Evolutionary conservation across 192 early-diverging fungal species (phyloP).

Genomic region (Coemansia sp.): DNA sequence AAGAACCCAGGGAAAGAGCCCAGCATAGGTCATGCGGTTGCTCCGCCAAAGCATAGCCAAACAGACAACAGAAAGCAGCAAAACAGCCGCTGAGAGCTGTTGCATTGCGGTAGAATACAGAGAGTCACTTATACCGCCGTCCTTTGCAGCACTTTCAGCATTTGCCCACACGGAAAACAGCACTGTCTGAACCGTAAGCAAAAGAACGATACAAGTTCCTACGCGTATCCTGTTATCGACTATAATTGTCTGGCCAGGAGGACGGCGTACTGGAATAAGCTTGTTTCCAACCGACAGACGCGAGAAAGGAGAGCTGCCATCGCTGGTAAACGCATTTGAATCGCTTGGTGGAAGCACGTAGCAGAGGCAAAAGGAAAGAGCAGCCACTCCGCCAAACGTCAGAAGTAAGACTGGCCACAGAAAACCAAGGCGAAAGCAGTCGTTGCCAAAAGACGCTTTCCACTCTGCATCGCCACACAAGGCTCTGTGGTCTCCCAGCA

Average conservation of each 20-base stretch:
- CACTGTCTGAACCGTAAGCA: constrained; percentile 12
- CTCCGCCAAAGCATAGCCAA: background rate
- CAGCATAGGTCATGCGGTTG: constrained; percentile 14
- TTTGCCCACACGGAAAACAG: constrained; percentile 9
- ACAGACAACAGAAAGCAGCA: background rate
- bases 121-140: background rate
- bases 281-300: too few species aligned
- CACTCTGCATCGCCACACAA: background rate
- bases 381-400: background rate
- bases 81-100: constrained; percentile 8
- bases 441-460: background rate
- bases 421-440: constrained; percentile 11
- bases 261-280: too few species aligned
- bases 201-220: background rate
- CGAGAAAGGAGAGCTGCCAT: too few species aligned
- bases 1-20: too few species aligned
- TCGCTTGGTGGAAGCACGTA: too few species aligned
- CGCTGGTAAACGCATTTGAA: too few species aligned
- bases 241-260: too few species aligned
- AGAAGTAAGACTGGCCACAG: constrained; percentile 28
- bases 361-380: constrained; percentile 1
- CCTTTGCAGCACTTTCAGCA: background rate
- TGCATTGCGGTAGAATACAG: background rate
- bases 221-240: constrained; percentile 25
- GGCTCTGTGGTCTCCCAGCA: background rate